These are phyloP conservation scores for Glycine latifolia DNA, from an alignment of 306 rosid genomes.

Conservation along the genomic window DNA sequence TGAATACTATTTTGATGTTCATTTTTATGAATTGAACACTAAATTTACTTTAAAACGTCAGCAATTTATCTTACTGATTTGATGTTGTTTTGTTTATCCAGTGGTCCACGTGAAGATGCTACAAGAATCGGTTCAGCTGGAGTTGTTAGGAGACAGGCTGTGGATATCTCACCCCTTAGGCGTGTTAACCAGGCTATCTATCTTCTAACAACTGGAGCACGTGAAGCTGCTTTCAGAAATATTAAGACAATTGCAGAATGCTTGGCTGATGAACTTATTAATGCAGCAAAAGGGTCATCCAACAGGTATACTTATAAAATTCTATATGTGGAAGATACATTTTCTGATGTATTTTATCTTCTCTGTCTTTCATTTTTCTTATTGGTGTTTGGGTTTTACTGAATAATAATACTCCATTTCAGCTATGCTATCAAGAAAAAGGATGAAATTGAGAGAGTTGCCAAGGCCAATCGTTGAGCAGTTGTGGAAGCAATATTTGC, in stretches of 20 bases:
- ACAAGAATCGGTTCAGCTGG: constrained; percentile 78
- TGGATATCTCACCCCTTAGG: constrained; percentile 73
- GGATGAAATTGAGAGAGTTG: constrained; percentile 46
- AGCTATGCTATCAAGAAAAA: constrained; percentile 49
- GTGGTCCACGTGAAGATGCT: constrained; percentile 81
- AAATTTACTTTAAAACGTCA: neutral
- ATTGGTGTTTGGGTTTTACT: neutral
- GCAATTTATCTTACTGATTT: neutral
- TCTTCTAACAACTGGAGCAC: constrained; percentile 72
- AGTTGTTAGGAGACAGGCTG: constrained; percentile 76
- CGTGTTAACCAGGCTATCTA: constrained; percentile 76
- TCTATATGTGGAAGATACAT: neutral
- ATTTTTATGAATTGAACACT: neutral
- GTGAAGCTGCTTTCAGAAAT: constrained; percentile 73
- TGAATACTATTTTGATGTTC: neutral
- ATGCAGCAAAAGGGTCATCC: constrained; percentile 80
- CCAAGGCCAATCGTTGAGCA: constrained; percentile 46
- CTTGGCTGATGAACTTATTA: constrained; percentile 74
- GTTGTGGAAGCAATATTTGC: constrained; percentile 20
- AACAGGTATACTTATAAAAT: constrained; percentile 52
- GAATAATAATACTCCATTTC: neutral
- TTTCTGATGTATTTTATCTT: neutral
- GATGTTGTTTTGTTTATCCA: constrained; percentile 1
- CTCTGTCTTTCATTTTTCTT: neutral
- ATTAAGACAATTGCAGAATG: constrained; percentile 73